These are phyloP conservation scores for Silybum marianum DNA, from an alignment of 129 eudicot genomes.

Conservation along the genomic window DNA sequence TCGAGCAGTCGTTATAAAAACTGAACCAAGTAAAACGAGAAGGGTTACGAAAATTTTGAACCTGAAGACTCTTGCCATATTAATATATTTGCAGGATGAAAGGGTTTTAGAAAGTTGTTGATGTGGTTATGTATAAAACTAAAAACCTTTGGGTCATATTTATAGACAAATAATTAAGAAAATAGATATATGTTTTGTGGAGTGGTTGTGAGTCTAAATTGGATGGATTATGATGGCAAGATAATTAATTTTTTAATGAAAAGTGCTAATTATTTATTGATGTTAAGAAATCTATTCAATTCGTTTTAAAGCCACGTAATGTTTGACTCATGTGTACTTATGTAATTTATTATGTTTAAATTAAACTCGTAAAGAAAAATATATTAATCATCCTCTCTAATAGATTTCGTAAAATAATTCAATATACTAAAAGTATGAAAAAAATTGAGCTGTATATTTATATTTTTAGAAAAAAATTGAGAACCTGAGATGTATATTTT, in stretches of 20 bases:
- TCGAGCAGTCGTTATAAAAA: constrained; percentile 18
- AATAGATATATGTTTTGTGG: constrained; percentile 21
- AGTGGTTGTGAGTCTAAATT: background rate
- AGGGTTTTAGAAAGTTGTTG: constrained; percentile 1
- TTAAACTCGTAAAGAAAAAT: background rate
- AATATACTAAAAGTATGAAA: too few species aligned
- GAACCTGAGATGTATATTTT: too few species aligned
- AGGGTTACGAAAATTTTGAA: constrained; percentile 7
- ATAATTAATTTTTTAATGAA: background rate
- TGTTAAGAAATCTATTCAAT: background rate
- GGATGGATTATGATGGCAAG: background rate
- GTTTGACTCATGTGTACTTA: background rate
- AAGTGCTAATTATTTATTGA: background rate
- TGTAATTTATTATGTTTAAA: background rate
- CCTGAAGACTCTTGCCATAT: constrained; percentile 11
- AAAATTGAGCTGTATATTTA: too few species aligned
- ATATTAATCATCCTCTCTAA: background rate
- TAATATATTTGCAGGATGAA: constrained; percentile 3
- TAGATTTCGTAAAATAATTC: too few species aligned
- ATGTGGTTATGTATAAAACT: constrained; percentile 18
- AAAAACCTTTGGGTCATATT: constrained; percentile 24
- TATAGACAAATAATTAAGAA: constrained; percentile 8
- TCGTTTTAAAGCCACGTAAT: background rate
- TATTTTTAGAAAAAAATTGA: too few species aligned
- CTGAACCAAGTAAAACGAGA: constrained; percentile 29